A percentile compares a stretch with the other conserved stretches of the same genome.
Evolutionary conservation across 768 basidiomycete species (phyloP).

Genomic region (Termitomyces sp.): DNA sequence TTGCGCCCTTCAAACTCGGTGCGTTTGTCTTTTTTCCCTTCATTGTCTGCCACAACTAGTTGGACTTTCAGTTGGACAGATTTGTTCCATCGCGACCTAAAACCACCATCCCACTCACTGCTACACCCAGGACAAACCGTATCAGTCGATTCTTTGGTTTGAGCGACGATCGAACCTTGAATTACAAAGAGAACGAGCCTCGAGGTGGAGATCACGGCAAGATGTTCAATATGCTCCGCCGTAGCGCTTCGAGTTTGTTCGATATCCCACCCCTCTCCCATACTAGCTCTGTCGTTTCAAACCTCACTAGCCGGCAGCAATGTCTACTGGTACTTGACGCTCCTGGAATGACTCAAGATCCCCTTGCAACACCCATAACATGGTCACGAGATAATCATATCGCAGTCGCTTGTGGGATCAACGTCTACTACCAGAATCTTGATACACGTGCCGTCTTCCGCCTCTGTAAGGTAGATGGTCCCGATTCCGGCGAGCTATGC

Average conservation of each 20-base stretch:
- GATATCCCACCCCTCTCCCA: conserved; percentile 20
- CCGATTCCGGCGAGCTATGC: conserved; percentile 30
- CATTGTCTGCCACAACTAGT: neutral
- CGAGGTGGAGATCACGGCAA: conserved; percentile 28
- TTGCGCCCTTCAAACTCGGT: conserved; percentile 13
- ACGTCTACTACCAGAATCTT: conserved; percentile 61
- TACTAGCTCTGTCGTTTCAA: conserved; percentile 49
- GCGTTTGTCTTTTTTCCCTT: neutral
- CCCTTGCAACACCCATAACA: conserved; percentile 52
- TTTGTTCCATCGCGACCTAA: conserved; percentile 55
- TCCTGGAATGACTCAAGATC: conserved; percentile 51
- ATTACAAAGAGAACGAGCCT: conserved; percentile 36
- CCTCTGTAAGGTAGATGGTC: conserved; percentile 35
- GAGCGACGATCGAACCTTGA: conserved; percentile 49
- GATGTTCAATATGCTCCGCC: conserved; percentile 44
- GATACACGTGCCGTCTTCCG: conserved; percentile 48
- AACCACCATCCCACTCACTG: conserved; percentile 47
- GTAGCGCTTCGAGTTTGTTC: conserved; percentile 50
- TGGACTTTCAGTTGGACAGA: conserved; percentile 45
- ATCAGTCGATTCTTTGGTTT: conserved; percentile 62
- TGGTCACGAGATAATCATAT: conserved; percentile 60
- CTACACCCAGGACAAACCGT: conserved; percentile 62
- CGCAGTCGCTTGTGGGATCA: conserved; percentile 54
- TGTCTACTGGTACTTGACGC: conserved; percentile 60
- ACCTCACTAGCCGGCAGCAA: conserved; percentile 49